These are phyloP conservation scores for Skeletonema menzelii DNA, from an alignment of 108 stramenopile genomes.

Conservation along the genomic window DNA sequence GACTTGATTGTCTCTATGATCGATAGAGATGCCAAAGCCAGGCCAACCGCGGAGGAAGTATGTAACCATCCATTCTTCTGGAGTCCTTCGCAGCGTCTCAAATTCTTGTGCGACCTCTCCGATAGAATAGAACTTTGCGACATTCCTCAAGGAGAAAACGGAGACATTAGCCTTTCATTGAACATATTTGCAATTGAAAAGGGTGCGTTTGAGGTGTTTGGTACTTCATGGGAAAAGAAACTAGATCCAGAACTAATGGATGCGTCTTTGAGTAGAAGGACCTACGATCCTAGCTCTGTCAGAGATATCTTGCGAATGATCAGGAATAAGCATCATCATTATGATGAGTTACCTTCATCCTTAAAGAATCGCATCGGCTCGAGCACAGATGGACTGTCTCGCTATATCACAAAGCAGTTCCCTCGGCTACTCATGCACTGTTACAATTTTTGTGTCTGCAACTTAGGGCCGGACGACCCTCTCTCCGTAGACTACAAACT, in stretches of 20 bases:
- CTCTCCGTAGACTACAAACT: conserved; percentile 60
- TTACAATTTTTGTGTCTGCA: conserved; percentile 59
- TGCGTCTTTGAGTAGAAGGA: conserved; percentile 83
- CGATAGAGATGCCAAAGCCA: conserved; percentile 63
- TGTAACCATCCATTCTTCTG: conserved; percentile 96
- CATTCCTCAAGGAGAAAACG: conserved; percentile 10
- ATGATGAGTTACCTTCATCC: conserved; percentile 79
- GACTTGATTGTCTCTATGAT: conserved; percentile 89
- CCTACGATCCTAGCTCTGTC: conserved; percentile 90
- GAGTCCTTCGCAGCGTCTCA: conserved; percentile 66
- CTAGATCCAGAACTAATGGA: conserved; percentile 79
- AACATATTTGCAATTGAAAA: conserved; percentile 75
- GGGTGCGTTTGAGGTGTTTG: conserved; percentile 78
- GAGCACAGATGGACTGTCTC: conserved; percentile 61
- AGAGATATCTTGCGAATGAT: conserved; percentile 90
- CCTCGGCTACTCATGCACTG: conserved; percentile 93
- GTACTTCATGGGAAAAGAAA: conserved; percentile 84
- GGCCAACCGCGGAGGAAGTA: conserved; percentile 89
- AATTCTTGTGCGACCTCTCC: conserved; percentile 91
- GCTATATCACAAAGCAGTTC: conserved; percentile 81
- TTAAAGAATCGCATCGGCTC: conserved; percentile 56
- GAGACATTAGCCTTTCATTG: conserved; percentile 11
- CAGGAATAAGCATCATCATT: conserved; percentile 96
- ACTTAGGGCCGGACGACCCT: conserved; percentile 54
- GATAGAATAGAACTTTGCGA: conserved; percentile 82